Evolutionary conservation across 1,284 basidiomycete species (phyloP).

Genomic region (Apiotrichum gracile): DNA sequence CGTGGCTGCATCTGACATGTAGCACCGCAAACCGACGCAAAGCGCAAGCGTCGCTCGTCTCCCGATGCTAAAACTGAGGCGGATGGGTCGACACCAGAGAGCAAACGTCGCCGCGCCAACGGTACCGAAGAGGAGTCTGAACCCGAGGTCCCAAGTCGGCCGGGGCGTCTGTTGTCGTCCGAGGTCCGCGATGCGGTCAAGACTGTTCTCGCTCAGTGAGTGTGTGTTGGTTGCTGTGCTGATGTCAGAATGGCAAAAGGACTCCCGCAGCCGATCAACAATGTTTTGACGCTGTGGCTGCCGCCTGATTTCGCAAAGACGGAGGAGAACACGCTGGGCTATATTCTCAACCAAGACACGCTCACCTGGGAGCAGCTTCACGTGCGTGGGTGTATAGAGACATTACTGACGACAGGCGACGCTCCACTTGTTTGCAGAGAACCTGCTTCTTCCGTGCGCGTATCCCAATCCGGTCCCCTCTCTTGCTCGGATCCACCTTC

Average conservation of each 20-base stretch:
- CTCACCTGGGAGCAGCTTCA: constrained; percentile 36
- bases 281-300: constrained; percentile 30
- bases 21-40: constrained; percentile 7
- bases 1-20: neutral
- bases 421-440: constrained; percentile 35
- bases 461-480: constrained; percentile 44
- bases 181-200: constrained; percentile 33
- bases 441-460: constrained; percentile 34
- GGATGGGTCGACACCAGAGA: constrained; percentile 6
- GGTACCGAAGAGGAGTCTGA: neutral
- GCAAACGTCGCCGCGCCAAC: constrained; percentile 9
- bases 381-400: constrained; percentile 22
- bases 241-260: constrained; percentile 31
- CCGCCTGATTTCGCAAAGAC: constrained; percentile 33
- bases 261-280: constrained; percentile 36
- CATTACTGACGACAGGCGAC: constrained; percentile 26
- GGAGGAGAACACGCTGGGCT: constrained; percentile 40
- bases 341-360: constrained; percentile 26
- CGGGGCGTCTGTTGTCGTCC: constrained; percentile 15
- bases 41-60: constrained; percentile 22
- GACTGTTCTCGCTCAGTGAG: constrained; percentile 32
- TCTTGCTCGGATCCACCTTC: constrained; percentile 30
- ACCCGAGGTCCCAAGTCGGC: neutral
- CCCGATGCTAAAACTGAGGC: neutral
- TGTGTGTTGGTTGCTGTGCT: neutral